A percentile compares a stretch with the other conserved stretches of the same genome.
phyloP scores from a whole-genome alignment of 208 protist genomes.

The Jaenimonas drosophilae region DNA sequence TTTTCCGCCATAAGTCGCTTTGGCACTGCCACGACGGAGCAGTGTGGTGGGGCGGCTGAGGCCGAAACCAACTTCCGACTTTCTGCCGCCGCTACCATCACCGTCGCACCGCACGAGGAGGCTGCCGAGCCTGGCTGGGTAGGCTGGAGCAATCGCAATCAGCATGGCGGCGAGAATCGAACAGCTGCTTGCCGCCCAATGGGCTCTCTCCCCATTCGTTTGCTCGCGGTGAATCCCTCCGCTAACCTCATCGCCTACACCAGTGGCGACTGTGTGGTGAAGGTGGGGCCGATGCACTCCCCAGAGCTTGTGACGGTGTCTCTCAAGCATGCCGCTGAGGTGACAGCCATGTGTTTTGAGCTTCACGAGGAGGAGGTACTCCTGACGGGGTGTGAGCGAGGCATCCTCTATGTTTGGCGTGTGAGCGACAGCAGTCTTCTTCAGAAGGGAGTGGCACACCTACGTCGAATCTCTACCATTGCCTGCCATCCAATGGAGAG shows the following conservation, averaged over 20 bases:
- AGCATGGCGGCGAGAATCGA: slow-evolving; percentile 44
- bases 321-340: slow-evolving; percentile 16
- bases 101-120: background rate
- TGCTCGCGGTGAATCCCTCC: slow-evolving; percentile 35
- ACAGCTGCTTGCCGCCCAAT: slow-evolving; percentile 17
- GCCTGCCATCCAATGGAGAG: slow-evolving; percentile 37
- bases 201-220: slow-evolving; percentile 26
- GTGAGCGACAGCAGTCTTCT: slow-evolving; percentile 55
- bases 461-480: slow-evolving; percentile 43
- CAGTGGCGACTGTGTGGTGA: slow-evolving; percentile 36
- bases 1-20: slow-evolving; percentile 28
- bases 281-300: slow-evolving; percentile 17
- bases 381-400: slow-evolving; percentile 84
- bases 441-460: slow-evolving; percentile 36
- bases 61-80: no score
- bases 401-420: slow-evolving; percentile 82
- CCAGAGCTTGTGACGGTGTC: slow-evolving; percentile 13
- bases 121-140: slow-evolving; percentile 26
- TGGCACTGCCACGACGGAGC: slow-evolving; percentile 7
- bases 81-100: no score
- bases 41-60: no score
- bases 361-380: slow-evolving; percentile 39
- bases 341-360: slow-evolving; percentile 59
- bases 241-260: slow-evolving; percentile 46
- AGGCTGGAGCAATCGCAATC: slow-evolving; percentile 44